phyloP scores from a whole-genome alignment of 805 yeast species.

The Candida nitratophila region DNA sequence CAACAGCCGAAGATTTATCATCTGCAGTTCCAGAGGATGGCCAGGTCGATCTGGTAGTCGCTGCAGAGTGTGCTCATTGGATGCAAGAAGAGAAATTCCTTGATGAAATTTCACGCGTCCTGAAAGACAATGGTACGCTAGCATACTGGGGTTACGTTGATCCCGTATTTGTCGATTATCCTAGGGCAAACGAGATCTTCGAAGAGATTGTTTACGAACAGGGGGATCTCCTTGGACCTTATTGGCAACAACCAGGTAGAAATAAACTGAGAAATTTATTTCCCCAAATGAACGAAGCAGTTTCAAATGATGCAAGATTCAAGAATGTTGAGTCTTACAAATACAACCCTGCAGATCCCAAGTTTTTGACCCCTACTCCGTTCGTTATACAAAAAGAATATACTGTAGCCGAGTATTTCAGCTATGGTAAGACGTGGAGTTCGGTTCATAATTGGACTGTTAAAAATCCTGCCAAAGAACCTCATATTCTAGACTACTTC shows the following conservation, averaged over 20 bases:
- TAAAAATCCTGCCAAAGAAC: conserved; percentile 10
- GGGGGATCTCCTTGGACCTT: conserved; percentile 47
- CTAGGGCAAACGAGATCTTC: conserved; percentile 48
- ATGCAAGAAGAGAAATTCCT: conserved; percentile 51
- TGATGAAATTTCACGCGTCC: conserved; percentile 1
- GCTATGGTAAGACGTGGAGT: conserved; percentile 16
- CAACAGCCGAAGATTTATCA: conserved; percentile 1
- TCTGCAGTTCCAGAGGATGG: conserved; percentile 11
- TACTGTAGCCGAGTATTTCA: conserved; percentile 13
- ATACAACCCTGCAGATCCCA: conserved; percentile 12
- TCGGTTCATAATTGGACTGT: conserved; percentile 19
- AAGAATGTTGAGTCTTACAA: conserved; percentile 24
- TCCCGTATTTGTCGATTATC: conserved; percentile 36
- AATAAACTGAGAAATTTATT: conserved; percentile 38
- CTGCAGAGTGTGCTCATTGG: conserved; percentile 82
- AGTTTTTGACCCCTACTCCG: neutral
- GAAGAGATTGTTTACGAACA: conserved; percentile 29
- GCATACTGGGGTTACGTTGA: conserved; percentile 77
- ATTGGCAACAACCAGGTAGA: conserved; percentile 89
- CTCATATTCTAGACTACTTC: conserved; percentile 13
- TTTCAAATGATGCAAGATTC: conserved; percentile 29
- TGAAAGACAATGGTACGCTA: conserved; percentile 45
- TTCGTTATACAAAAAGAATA: conserved; percentile 11
- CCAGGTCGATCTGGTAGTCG: conserved; percentile 56
- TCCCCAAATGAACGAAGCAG: conserved; percentile 30